Conservation (phyloP, 352 stramenopile species). For the Phytopythium mirpurense region DNA sequence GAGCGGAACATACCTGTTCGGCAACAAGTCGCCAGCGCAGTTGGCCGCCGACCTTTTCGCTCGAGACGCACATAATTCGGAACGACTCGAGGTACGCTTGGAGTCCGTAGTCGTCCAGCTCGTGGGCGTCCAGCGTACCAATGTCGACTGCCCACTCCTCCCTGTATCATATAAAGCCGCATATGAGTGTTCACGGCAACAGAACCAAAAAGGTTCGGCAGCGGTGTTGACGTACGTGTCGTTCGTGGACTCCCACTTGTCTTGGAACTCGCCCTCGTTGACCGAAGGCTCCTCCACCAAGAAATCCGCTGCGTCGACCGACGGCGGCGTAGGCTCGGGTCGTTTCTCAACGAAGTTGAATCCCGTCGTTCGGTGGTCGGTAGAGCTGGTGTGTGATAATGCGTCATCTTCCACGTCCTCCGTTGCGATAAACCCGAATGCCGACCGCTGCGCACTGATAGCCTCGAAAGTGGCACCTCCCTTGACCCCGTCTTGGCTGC, state of each 20-base stretch:
- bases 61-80: conserved; percentile 62
- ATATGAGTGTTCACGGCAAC: neutral
- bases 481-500: conserved; percentile 10
- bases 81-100: conserved; percentile 57
- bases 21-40: conserved; percentile 77
- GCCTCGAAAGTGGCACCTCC: conserved; percentile 1
- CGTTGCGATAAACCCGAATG: conserved; percentile 75
- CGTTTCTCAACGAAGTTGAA: conserved; percentile 38
- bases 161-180: conserved; percentile 22
- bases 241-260: conserved; percentile 75
- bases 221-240: conserved; percentile 51
- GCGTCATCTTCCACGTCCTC: conserved; percentile 35
- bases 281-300: conserved; percentile 40
- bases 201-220: neutral
- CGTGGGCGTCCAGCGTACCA: conserved; percentile 27
- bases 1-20: conserved; percentile 49
- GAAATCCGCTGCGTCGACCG: conserved; percentile 52
- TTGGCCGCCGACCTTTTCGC: conserved; percentile 68
- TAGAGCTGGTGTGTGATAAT: conserved; percentile 36
- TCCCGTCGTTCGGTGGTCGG: conserved; percentile 35
- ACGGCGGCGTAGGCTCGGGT: conserved; percentile 16
- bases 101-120: conserved; percentile 52
- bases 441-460: conserved; percentile 30
- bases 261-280: conserved; percentile 51
- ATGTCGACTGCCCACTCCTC: conserved; percentile 74